Conservation (phyloP, 108 stramenopile genomes). For the Fistulifera solaris region DNA sequence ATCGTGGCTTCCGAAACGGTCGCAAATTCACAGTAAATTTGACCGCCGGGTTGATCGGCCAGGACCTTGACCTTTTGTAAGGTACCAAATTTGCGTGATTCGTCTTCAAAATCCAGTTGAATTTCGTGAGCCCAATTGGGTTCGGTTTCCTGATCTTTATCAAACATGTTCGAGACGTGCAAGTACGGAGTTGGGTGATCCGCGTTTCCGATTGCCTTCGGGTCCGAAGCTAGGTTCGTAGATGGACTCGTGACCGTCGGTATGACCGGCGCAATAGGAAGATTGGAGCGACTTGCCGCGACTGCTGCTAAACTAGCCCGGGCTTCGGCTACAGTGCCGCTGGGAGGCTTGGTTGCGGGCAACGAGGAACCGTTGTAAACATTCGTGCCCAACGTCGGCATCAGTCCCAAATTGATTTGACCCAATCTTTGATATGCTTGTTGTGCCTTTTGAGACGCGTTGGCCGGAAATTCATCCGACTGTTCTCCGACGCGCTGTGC, state of each 20-base stretch:
- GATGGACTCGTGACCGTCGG: constrained; percentile 6
- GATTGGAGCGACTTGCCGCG: constrained; percentile 2
- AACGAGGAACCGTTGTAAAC: too few species aligned
- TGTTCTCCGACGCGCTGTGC: constrained; percentile 41
- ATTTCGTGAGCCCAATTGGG: constrained; percentile 85
- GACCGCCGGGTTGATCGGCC: constrained; percentile 75
- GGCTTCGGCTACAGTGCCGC: constrained; percentile 21
- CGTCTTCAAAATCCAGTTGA: constrained; percentile 80
- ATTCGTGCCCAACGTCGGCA: too few species aligned
- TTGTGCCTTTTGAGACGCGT: constrained; percentile 52
- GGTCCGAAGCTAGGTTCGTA: neutral
- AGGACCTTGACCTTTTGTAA: constrained; percentile 64
- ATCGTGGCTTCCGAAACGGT: constrained; percentile 47
- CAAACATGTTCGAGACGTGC: constrained; percentile 89
- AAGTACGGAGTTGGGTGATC: constrained; percentile 31
- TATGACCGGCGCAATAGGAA: constrained; percentile 9
- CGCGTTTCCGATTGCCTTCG: constrained; percentile 18
- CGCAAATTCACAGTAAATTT: constrained; percentile 82
- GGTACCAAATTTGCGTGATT: constrained; percentile 83
- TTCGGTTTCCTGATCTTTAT: constrained; percentile 88
- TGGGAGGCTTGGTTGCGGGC: too few species aligned
- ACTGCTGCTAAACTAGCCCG: constrained; percentile 17
- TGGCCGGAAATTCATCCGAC: constrained; percentile 58
- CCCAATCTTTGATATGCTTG: constrained; percentile 41
- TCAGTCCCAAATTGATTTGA: constrained; percentile 31